A percentile compares a stretch with the other conserved stretches of the same genome.
phyloP scores from a whole-genome alignment of 2,329 filamentous ascomycete genomes.

The Chaetomiaceae sp. region DNA sequence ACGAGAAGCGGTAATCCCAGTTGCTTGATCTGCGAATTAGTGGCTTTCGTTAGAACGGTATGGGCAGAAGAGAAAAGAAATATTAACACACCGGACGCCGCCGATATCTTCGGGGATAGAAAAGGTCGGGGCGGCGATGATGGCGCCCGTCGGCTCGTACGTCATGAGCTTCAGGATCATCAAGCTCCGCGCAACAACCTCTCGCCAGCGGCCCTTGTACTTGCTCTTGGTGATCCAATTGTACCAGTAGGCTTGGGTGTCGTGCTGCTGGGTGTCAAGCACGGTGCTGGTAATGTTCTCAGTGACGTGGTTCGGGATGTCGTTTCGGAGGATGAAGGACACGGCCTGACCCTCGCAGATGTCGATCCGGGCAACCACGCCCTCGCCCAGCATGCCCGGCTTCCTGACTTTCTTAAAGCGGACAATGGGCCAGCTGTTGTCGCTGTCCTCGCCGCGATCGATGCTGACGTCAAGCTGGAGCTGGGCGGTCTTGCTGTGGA shows the following conservation, averaged over 20 bases:
- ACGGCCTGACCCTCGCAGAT: constrained; percentile 63
- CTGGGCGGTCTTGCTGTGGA: constrained; percentile 53
- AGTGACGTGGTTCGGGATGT: constrained; percentile 53
- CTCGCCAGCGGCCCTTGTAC: constrained; percentile 68
- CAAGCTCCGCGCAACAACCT: constrained; percentile 65
- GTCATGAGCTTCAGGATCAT: constrained; percentile 73
- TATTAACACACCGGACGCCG: constrained; percentile 46
- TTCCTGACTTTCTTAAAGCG: constrained; percentile 50
- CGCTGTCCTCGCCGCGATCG: constrained; percentile 50
- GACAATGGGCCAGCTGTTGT: constrained; percentile 46
- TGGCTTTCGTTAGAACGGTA: background rate
- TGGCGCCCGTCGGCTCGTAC: constrained; percentile 73
- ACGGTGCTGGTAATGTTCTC: constrained; percentile 52
- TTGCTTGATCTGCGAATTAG: constrained; percentile 38
- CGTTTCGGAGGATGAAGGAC: constrained; percentile 64
- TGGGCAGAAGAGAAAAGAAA: background rate
- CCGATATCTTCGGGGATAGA: constrained; percentile 71
- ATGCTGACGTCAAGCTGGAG: constrained; percentile 65
- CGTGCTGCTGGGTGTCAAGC: constrained; percentile 59
- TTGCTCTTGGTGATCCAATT: constrained; percentile 67
- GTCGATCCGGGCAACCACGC: constrained; percentile 55
- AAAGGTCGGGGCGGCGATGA: constrained; percentile 71
- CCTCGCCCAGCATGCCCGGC: constrained; percentile 53
- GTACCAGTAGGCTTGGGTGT: constrained; percentile 68
- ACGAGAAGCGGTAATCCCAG: constrained; percentile 72